Percentiles rank a stretch among this genome's conserved stretches.
Conservation (phyloP, 1,284 basidiomycete species). For the Malassezia arunalokei region DNA sequence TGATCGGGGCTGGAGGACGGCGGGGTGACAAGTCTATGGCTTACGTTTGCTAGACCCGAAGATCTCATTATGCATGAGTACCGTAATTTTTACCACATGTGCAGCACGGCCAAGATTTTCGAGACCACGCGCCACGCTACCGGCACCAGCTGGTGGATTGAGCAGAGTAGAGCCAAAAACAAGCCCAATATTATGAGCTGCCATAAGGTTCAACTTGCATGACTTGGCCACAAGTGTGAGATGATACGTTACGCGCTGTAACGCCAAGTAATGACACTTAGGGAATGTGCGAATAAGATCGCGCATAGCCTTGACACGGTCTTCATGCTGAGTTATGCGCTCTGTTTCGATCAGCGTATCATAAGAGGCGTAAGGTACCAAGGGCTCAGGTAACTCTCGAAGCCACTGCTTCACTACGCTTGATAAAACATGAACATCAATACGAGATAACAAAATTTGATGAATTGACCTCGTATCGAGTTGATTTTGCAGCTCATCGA, state of each 20-base stretch:
- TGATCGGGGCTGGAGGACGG: no score
- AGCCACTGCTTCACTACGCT: conserved; percentile 43
- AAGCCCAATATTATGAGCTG: conserved; percentile 41
- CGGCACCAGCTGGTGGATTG: conserved; percentile 34
- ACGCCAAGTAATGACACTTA: conserved; percentile 32
- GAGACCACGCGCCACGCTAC: conserved; percentile 28
- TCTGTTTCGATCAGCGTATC: conserved; percentile 38
- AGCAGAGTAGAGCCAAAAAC: conserved; percentile 44
- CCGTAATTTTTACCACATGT: conserved; percentile 42
- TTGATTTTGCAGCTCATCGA: conserved; percentile 28
- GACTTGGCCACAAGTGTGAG: conserved; percentile 34
- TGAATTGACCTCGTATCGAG: conserved; percentile 28
- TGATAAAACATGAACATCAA: conserved; percentile 41
- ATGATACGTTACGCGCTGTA: conserved; percentile 36
- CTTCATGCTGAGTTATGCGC: conserved; percentile 29
- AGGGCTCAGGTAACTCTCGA: conserved; percentile 42
- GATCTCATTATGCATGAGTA: conserved; percentile 29
- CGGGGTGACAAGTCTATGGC: no score
- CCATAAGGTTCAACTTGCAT: conserved; percentile 38
- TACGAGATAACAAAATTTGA: conserved; percentile 22
- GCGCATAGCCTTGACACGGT: conserved; percentile 36
- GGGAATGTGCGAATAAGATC: conserved; percentile 39
- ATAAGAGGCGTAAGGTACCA: conserved; percentile 41
- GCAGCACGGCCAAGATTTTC: conserved; percentile 41
- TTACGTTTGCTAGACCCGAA: not conserved